Conservation (phyloP, 2,329 filamentous ascomycete genomes). For the Paracoccidioides brasiliensis region DNA sequence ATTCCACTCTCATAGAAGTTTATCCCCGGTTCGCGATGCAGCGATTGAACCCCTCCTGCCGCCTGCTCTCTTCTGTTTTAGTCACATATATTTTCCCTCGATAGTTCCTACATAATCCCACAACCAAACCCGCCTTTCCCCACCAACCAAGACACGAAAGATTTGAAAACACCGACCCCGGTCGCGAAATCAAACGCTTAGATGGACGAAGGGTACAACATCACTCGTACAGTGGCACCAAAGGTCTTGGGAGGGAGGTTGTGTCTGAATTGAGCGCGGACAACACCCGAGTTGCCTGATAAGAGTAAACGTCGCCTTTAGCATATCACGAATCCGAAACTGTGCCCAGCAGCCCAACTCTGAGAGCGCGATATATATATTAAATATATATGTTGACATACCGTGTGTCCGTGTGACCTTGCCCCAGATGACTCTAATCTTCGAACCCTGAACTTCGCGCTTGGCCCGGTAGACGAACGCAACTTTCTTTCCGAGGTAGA, state of each 20-base stretch:
- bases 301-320: background rate
- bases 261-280: conserved; percentile 91
- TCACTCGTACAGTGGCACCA: conserved; percentile 89
- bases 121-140: background rate
- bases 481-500: conserved; percentile 98
- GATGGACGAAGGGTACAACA: conserved; percentile 97
- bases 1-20: background rate
- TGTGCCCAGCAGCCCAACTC: background rate
- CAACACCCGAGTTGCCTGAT: conserved; percentile 89
- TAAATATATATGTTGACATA: conserved; percentile 34
- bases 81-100: background rate
- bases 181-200: conserved; percentile 38
- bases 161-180: background rate
- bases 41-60: background rate
- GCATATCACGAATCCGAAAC: too few species aligned
- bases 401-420: conserved; percentile 94
- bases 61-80: background rate
- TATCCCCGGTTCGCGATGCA: background rate
- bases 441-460: conserved; percentile 90
- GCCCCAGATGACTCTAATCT: conserved; percentile 99
- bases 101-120: background rate
- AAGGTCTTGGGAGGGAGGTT: conserved; percentile 96
- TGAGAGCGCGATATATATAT: background rate
- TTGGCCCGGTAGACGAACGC: conserved; percentile 96
- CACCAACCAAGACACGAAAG: background rate